Base-by-base conservation (phyloP, 2,329 filamentous ascomycete genomes). In the Penicillium sp. region DNA sequence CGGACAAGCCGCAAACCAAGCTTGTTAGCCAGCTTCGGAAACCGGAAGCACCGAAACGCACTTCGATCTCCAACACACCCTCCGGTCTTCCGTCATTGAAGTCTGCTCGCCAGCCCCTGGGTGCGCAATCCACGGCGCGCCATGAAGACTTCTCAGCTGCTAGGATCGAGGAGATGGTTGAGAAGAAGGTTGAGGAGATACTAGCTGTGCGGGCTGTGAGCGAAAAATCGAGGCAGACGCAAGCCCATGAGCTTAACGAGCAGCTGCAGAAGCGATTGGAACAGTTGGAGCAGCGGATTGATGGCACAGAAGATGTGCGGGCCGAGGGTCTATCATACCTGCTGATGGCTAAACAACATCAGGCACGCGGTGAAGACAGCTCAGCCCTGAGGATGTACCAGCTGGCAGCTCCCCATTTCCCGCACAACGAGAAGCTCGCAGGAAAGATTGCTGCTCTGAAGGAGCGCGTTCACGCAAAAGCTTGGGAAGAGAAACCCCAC, bases 341-440 rank as follows among this genome's bases (percentile, higher is more conserved):
- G 31, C 76, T 96, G n/a, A 88, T 93, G 77, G 91, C 88, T 1
- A 87, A 93, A 57, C 89, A 96, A 65, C 87, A 94, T 63, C 89
- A 90, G 64, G 87, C 88, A 45, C 78, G 82, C 4, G 88, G 88
- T 2, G 87, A 96, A 58, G 83, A 94, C 45, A 75, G 74, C 3
- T 86, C 81, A 31, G 88, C 90, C 0, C 71, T 97, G 52, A 82
- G 81, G 59, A 91, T 93, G 81, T 96, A 95, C 64, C 84, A 91
- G 65, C 75, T 87, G 56, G 91, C 91, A 0, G 71, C 88, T 45
- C 85, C 87, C 0, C 93, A 82, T 69, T 97, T 97, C 60, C 90
- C 90, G 0, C 83, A 82, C 1, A 93, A 96, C 64, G 77, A 82
- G 43, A 95, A 91, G 70, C 75, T 84, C n/a, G 71, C 71, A 26